Evolutionary conservation across 257 asterid genomes (phyloP).

Genomic region (Eucommia ulmoides): DNA sequence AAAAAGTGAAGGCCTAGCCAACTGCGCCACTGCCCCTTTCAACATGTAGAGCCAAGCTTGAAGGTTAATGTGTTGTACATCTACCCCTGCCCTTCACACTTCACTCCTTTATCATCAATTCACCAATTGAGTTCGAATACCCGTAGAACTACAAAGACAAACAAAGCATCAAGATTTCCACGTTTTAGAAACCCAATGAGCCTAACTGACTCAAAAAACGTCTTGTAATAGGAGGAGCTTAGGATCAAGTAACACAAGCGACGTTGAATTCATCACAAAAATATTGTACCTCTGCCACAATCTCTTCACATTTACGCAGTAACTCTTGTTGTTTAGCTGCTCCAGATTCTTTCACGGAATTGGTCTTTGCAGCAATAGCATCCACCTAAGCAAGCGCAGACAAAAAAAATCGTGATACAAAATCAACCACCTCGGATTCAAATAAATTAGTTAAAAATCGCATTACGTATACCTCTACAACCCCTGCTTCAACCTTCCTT

Average conservation of each 20-base stretch:
- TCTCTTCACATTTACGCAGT: constrained; percentile 42
- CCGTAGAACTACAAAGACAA: constrained; percentile 40
- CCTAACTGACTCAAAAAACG: constrained; percentile 1
- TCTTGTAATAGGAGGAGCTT: not conserved
- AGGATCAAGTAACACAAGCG: not conserved
- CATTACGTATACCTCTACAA: constrained; percentile 41
- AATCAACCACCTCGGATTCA: not conserved
- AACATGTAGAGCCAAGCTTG: too few relatives aligned
- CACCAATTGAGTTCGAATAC: constrained; percentile 32
- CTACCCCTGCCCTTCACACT: too few relatives aligned
- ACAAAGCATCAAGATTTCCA: not conserved
- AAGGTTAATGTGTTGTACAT: too few relatives aligned
- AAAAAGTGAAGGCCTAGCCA: too few relatives aligned
- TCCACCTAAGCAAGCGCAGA: constrained; percentile 33
- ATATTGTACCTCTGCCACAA: constrained; percentile 39
- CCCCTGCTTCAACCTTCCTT: constrained; percentile 46
- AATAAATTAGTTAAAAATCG: constrained; percentile 3
- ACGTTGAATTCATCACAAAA: not conserved
- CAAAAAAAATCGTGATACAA: constrained; percentile 8
- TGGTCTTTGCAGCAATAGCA: constrained; percentile 25
- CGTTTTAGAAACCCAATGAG: not conserved
- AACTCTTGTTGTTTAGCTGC: constrained; percentile 45
- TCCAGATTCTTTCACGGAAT: constrained; percentile 39
- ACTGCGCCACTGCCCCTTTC: too few relatives aligned
- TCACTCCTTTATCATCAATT: constrained; percentile 27